Conservation (phyloP, 176 grass and related monocot genomes). For the Coix lacrymajobi region DNA sequence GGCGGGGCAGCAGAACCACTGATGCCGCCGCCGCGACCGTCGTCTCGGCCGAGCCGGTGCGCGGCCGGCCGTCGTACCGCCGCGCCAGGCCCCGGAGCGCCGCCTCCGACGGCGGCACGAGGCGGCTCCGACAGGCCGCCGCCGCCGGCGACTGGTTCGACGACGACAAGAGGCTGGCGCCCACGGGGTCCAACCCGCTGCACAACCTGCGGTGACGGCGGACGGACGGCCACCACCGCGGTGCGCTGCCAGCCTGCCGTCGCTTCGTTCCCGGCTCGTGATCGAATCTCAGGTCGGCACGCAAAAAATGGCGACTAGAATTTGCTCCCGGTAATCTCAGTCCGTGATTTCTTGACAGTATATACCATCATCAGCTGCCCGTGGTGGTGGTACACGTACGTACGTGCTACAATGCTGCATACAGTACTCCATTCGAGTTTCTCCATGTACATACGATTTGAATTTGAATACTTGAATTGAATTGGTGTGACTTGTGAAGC, state of each 20-base stretch:
- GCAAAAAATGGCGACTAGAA: not conserved
- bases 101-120: not conserved
- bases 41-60: not conserved
- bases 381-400: not conserved
- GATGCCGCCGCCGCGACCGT: not conserved
- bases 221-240: too few relatives aligned
- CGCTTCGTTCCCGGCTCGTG: not conserved
- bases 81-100: not conserved
- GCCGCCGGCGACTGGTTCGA: not conserved
- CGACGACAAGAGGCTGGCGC: constrained; percentile 60
- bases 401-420: not conserved
- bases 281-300: not conserved
- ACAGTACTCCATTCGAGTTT: too few relatives aligned
- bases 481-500: not conserved
- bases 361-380: not conserved
- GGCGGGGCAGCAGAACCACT: not conserved
- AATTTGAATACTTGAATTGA: not conserved
- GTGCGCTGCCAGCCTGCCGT: too few relatives aligned
- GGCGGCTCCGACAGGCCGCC: not conserved
- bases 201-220: constrained; percentile 41
- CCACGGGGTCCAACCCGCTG: constrained; percentile 61
- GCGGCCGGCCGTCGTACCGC: not conserved
- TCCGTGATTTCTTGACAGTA: not conserved
- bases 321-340: not conserved
- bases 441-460: not conserved